phyloP scores from a whole-genome alignment of 2,329 filamentous ascomycete species.

The Orbilia blumenaviensis region DNA sequence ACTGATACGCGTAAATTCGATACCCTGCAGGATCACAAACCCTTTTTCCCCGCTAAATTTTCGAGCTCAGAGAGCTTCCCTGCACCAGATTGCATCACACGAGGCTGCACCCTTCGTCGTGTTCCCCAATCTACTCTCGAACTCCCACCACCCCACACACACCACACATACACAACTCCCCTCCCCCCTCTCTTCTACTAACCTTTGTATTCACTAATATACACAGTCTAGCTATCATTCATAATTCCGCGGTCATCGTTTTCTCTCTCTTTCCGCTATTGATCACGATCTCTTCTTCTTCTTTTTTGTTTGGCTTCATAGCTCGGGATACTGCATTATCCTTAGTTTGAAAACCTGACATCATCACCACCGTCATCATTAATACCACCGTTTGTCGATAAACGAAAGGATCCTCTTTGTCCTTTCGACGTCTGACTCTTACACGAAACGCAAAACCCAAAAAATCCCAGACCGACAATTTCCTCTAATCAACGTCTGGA shows the following conservation, averaged over 20 bases:
- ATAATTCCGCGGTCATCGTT: slow-evolving; percentile 4
- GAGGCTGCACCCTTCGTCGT: slow-evolving; percentile 54
- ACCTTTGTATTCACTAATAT: too few relatives aligned
- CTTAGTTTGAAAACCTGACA: slow-evolving; percentile 36
- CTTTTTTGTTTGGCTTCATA: slow-evolving; percentile 24
- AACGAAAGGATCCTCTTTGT: slow-evolving; percentile 10
- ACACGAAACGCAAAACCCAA: not conserved
- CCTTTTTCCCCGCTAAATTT: slow-evolving; percentile 52
- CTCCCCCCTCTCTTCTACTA: slow-evolving; percentile 6
- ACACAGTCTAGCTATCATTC: not conserved
- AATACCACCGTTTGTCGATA: slow-evolving; percentile 7
- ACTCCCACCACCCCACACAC: not conserved
- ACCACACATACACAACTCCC: too few relatives aligned
- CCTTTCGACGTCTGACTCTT: slow-evolving; percentile 12
- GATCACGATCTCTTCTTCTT: slow-evolving; percentile 21
- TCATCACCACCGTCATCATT: not conserved
- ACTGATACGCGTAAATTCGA: slow-evolving; percentile 42
- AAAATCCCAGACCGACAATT: not conserved
- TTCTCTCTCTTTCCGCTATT: slow-evolving; percentile 10
- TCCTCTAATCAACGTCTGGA: slow-evolving; percentile 31
- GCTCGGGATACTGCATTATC: slow-evolving; percentile 32
- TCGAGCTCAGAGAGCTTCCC: slow-evolving; percentile 49
- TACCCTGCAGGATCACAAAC: slow-evolving; percentile 27
- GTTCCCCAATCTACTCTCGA: slow-evolving; percentile 25
- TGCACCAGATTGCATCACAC: slow-evolving; percentile 51